Evolutionary conservation across 202 grass and related monocot species (phyloP).

Genomic region (Schoenoplectus triqueter): DNA sequence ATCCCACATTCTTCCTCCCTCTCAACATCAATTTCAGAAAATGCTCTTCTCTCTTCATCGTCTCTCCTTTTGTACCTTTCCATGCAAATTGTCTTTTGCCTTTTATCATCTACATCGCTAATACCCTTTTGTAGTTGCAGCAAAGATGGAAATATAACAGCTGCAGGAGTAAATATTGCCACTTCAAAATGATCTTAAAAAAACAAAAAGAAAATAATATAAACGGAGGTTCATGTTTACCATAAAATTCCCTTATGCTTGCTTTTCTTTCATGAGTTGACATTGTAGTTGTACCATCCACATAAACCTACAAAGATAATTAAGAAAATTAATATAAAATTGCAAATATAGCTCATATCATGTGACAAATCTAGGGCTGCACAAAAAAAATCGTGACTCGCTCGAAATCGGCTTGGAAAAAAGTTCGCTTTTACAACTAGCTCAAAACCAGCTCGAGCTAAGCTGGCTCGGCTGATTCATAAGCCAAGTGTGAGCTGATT

Average conservation of each 20-base stretch:
- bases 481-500: too few relatives aligned
- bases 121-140: slow-evolving; percentile 85
- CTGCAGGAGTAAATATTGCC: slow-evolving; percentile 39
- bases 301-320: slow-evolving; percentile 60
- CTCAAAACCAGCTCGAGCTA: too few relatives aligned
- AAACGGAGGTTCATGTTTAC: slow-evolving; percentile 39
- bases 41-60: slow-evolving; percentile 54
- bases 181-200: not conserved
- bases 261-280: slow-evolving; percentile 97
- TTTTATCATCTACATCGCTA: slow-evolving; percentile 72
- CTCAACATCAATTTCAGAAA: slow-evolving; percentile 70
- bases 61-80: slow-evolving; percentile 79
- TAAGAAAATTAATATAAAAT: not conserved
- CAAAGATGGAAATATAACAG: slow-evolving; percentile 93
- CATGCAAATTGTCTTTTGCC: slow-evolving; percentile 71
- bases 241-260: slow-evolving; percentile 91
- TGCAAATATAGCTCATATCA: not conserved
- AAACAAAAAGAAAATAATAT: not conserved
- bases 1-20: slow-evolving; percentile 98
- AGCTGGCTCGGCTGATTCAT: too few relatives aligned
- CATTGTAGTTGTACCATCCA: slow-evolving; percentile 93
- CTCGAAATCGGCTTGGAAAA: too few relatives aligned
- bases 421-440: too few relatives aligned
- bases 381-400: too few relatives aligned
- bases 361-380: not conserved